Percentiles rank a stretch among this genome's conserved stretches.
These are phyloP conservation scores for Syzygium malaccense DNA, from an alignment of 441 rosid genomes.

Conservation along the genomic window DNA sequence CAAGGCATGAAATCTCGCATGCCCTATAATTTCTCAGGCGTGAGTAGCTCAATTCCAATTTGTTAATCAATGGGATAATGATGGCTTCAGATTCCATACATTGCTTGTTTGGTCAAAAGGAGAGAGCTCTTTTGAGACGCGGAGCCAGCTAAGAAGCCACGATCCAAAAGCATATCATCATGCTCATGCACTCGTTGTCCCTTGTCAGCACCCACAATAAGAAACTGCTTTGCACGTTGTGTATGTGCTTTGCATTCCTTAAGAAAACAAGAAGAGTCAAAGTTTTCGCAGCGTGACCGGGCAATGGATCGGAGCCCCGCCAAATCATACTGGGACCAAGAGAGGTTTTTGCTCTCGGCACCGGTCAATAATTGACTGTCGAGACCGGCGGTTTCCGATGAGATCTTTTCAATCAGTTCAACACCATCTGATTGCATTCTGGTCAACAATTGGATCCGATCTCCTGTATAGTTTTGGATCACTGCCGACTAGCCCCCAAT, in stretches of 20 bases:
- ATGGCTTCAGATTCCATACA: neutral
- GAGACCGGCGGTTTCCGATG: neutral
- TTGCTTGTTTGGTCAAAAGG: neutral
- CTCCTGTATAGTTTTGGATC: neutral
- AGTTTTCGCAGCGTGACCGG: neutral
- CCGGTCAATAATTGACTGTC: neutral
- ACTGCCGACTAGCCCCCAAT: neutral
- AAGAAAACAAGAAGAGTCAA: neutral
- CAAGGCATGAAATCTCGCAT: neutral
- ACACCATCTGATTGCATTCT: neutral
- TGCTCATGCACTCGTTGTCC: neutral
- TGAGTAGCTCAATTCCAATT: neutral
- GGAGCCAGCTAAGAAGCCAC: neutral
- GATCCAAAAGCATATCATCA: neutral
- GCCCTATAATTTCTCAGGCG: neutral
- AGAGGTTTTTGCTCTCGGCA: neutral
- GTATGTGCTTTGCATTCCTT: neutral
- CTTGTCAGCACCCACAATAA: neutral
- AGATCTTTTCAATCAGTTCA: neutral
- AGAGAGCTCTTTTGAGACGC: neutral
- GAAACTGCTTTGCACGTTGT: neutral
- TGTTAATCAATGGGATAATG: neutral
- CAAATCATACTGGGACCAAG: neutral
- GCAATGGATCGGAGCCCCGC: neutral
- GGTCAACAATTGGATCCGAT: neutral